Evolutionary conservation across 805 yeast genomes (phyloP).

Genomic region (Candida tallmaniae): DNA sequence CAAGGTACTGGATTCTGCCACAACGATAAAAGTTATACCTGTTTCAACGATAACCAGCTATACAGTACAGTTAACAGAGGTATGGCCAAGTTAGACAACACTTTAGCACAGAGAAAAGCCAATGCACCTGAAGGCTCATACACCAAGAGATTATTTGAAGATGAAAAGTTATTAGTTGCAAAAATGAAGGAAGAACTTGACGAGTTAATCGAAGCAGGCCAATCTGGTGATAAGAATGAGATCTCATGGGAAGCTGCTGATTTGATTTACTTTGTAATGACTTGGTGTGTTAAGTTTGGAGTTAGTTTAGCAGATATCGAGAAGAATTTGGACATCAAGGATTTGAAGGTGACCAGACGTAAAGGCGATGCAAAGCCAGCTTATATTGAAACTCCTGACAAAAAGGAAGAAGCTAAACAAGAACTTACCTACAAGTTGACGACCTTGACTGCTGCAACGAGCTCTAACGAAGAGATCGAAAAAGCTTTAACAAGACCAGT

Average conservation of each 20-base stretch:
- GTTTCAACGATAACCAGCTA: conserved; percentile 54
- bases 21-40: conserved; percentile 64
- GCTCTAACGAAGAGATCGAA: conserved; percentile 40
- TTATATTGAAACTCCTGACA: conserved; percentile 47
- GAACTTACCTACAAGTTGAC: conserved; percentile 43
- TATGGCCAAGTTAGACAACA: conserved; percentile 59
- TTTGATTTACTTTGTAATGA: conserved; percentile 54
- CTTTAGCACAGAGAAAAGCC: conserved; percentile 55
- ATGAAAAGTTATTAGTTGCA: conserved; percentile 69
- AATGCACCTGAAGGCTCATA: conserved; percentile 92
- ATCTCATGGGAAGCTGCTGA: conserved; percentile 97
- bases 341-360: conserved; percentile 83
- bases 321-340: conserved; percentile 75
- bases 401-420: conserved; percentile 11
- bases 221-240: conserved; percentile 17
- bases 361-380: conserved; percentile 93
- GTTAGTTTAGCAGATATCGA: conserved; percentile 80
- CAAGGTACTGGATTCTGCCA: conserved; percentile 91
- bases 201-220: conserved; percentile 81
- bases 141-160: conserved; percentile 82
- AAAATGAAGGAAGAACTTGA: conserved; percentile 96
- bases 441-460: conserved; percentile 40
- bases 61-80: conserved; percentile 57
- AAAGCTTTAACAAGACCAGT: conserved; percentile 87
- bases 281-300: conserved; percentile 61